These are phyloP conservation scores for Thielaviopsis punctulata DNA, from an alignment of 2,329 filamentous ascomycete species.

Conservation along the genomic window DNA sequence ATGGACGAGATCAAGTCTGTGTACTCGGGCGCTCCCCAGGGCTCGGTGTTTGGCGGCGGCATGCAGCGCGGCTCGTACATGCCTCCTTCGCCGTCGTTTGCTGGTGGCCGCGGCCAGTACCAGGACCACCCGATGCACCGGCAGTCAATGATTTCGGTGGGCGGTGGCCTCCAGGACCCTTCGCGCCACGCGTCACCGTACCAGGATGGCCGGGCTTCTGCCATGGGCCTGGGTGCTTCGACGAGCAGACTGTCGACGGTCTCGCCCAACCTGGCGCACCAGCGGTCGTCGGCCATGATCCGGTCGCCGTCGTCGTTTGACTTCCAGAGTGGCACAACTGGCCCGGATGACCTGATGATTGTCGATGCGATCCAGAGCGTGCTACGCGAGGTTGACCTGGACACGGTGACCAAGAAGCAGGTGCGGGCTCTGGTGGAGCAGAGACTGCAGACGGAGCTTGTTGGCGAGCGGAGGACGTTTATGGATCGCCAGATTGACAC, in stretches of 20 bases:
- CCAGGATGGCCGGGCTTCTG: slow-evolving; percentile 44
- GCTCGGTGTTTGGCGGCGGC: slow-evolving; percentile 47
- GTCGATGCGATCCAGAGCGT: slow-evolving; percentile 71
- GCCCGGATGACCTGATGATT: slow-evolving; percentile 65
- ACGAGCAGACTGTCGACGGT: slow-evolving; percentile 30
- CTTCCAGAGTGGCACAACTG: slow-evolving; percentile 38
- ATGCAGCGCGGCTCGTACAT: slow-evolving; percentile 62
- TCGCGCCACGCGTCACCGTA: slow-evolving; percentile 38
- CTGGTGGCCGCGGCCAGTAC: slow-evolving; percentile 32
- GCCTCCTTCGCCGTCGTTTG: slow-evolving; percentile 64
- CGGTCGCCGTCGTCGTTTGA: slow-evolving; percentile 39
- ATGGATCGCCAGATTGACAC: slow-evolving; percentile 86
- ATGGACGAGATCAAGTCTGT: slow-evolving; percentile 97
- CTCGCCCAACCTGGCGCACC: slow-evolving; percentile 26
- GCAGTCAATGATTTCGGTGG: slow-evolving; percentile 56
- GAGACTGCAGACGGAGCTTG: slow-evolving; percentile 73
- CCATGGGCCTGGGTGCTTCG: slow-evolving; percentile 38
- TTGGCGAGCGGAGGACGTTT: slow-evolving; percentile 72
- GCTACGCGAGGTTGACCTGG: slow-evolving; percentile 74
- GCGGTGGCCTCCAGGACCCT: slow-evolving; percentile 27
- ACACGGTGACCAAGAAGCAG: slow-evolving; percentile 98
- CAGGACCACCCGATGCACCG: slow-evolving; percentile 36
- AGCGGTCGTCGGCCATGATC: slow-evolving; percentile 24
- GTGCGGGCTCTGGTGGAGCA: slow-evolving; percentile 82
- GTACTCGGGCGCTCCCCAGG: slow-evolving; percentile 80